Evolutionary conservation across 2,329 filamentous ascomycete genomes (phyloP), one percentile per base, ranked within the genome.

Genomic region (Zasmidium angulare): DNA sequence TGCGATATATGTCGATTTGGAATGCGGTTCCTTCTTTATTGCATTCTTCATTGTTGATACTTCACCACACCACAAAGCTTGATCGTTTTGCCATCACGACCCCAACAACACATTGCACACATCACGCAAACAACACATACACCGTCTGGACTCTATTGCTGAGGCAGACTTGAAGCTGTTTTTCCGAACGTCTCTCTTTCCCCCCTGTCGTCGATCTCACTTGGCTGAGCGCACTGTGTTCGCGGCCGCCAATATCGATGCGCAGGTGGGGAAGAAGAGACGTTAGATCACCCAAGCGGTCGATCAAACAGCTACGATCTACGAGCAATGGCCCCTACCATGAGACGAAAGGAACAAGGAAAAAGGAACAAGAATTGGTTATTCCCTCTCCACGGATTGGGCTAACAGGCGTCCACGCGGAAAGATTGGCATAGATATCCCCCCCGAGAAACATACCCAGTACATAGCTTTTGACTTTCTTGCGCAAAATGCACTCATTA

Each of bases 21-120:
- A n/a, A n/a, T n/a, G n/a, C 43, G 23, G 52, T 36, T 47, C 48
- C 57, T 21, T 46, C 40, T 58, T 60, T 31, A 63, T 61, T 60
- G 58, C 63, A 65, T 61, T 59, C 56, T 61, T 63, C 61, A 60
- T 53, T 63, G 60, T 64, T 53, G 58, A 62, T 61, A 61, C 48
- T 26, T 29, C 12, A 26, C 6, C 21, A 50, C n/a, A 10, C 29
- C 23, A 55, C 48, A 48, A 36, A 36, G 10, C 48, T 53, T 61
- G 6, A 43, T 43, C 19, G 14, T 47, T 50, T 55, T 55, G 29
- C 49, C 36, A 43, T 50, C 47, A 22, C 47, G 21, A 23, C 47
- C 47, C 23, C 21, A 14, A 50, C 24, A 51, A 10, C 49, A 11
- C 26, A 36, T 24, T 46, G 43, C 47, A 46, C 31, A 58, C 20